Conservation (phyloP, 805 yeast species). For the Sungouiozyma intestinalis region DNA sequence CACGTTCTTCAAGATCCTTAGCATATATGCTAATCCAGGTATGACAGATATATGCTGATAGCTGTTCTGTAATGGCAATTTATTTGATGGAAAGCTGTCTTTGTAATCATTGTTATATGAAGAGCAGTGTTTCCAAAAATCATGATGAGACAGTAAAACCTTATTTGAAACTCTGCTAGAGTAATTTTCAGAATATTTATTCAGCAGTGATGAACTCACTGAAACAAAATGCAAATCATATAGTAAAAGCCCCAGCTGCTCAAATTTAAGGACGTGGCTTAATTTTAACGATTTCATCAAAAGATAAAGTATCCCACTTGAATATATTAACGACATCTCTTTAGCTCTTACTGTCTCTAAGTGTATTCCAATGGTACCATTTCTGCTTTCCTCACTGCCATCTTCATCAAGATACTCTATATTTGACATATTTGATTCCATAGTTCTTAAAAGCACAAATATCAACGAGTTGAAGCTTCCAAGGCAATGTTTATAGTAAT, state of each 20-base stretch:
- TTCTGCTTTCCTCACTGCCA: slow-evolving; percentile 2
- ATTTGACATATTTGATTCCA: slow-evolving; percentile 40
- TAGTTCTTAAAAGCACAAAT: slow-evolving; percentile 50
- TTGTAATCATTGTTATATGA: slow-evolving; percentile 9
- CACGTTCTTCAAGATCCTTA: slow-evolving; percentile 47
- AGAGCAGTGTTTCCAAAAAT: slow-evolving; percentile 25
- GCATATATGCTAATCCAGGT: slow-evolving; percentile 18
- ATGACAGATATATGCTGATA: slow-evolving; percentile 6
- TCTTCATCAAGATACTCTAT: slow-evolving; percentile 13
- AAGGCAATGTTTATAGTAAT: slow-evolving; percentile 43
- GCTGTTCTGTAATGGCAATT: not conserved
- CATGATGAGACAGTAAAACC: slow-evolving; percentile 10
- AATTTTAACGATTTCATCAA: slow-evolving; percentile 69
- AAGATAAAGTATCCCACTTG: slow-evolving; percentile 41
- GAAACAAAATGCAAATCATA: slow-evolving; percentile 58
- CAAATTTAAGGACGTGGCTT: slow-evolving; percentile 70
- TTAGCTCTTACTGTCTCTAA: slow-evolving; percentile 50
- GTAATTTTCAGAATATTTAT: slow-evolving; percentile 21
- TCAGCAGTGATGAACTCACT: slow-evolving; percentile 17
- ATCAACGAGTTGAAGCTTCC: slow-evolving; percentile 53
- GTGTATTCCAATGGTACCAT: slow-evolving; percentile 16
- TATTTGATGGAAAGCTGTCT: not conserved
- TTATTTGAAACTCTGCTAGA: slow-evolving; percentile 25
- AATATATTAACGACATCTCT: slow-evolving; percentile 50
- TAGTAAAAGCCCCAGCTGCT: slow-evolving; percentile 57